These are phyloP conservation scores for Vigna trinervia DNA, from an alignment of 306 rosid genomes.

Conservation along the genomic window DNA sequence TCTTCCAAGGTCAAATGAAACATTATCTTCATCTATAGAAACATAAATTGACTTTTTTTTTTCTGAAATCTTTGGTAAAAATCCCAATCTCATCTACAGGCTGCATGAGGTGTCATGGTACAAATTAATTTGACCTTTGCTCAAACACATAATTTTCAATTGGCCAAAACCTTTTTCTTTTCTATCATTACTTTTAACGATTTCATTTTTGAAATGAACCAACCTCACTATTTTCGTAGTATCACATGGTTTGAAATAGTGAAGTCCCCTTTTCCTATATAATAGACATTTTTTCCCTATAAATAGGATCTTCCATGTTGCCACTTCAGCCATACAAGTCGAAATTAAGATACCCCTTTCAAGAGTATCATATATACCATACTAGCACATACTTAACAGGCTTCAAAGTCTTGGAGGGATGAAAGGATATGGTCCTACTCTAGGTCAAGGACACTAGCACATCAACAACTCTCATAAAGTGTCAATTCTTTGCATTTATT, in stretches of 20 bases:
- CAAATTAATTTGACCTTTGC: constrained; percentile 30
- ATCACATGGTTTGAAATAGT: constrained; percentile 36
- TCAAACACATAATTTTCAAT: constrained; percentile 30
- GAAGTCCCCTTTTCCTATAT: neutral
- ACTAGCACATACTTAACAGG: constrained; percentile 42
- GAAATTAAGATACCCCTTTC: constrained; percentile 4
- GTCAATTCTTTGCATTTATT: constrained; percentile 7
- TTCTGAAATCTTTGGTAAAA: neutral
- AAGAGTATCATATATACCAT: neutral
- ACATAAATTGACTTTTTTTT: constrained; percentile 33
- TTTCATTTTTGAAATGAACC: constrained; percentile 40
- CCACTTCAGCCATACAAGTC: constrained; percentile 41
- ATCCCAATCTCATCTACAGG: constrained; percentile 22
- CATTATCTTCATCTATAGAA: neutral
- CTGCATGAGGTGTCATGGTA: neutral
- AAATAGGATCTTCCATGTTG: no score
- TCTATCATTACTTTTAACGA: constrained; percentile 31
- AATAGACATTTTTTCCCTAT: constrained; percentile 33
- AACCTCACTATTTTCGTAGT: constrained; percentile 28
- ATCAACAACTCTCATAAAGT: constrained; percentile 20
- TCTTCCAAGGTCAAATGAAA: constrained; percentile 41
- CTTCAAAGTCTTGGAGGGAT: constrained; percentile 3
- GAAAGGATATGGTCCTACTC: constrained; percentile 56
- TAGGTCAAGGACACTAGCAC: constrained; percentile 49
- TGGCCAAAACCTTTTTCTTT: constrained; percentile 28